Percentiles rank a stretch among this genome's conserved stretches.
These are phyloP conservation scores for Coprinopsis sp. DNA, from an alignment of 768 basidiomycete species.

Conservation along the genomic window DNA sequence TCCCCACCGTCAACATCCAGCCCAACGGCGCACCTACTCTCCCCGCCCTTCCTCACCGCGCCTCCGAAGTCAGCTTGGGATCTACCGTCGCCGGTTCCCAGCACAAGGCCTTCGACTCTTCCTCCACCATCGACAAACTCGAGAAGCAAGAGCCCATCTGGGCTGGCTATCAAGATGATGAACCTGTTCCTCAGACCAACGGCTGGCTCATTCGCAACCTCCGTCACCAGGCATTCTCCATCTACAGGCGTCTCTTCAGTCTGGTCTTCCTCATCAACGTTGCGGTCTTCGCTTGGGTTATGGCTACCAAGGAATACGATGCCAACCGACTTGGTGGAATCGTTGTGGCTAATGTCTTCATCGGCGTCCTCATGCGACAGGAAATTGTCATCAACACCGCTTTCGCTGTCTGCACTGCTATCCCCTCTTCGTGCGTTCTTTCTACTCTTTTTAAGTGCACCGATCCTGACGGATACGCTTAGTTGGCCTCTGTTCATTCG, in stretches of 20 bases:
- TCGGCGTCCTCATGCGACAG: slow-evolving; percentile 39
- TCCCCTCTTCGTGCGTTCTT: slow-evolving; percentile 25
- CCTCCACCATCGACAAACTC: slow-evolving; percentile 19
- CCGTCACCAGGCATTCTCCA: slow-evolving; percentile 23
- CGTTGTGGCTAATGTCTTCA: slow-evolving; percentile 40
- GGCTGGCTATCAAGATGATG: slow-evolving; percentile 50
- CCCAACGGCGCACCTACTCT: slow-evolving; percentile 8
- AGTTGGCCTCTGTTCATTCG: slow-evolving; percentile 39
- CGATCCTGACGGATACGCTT: background rate
- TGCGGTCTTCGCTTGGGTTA: slow-evolving; percentile 38
- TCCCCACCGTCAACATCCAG: slow-evolving; percentile 11
- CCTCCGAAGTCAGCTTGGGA: slow-evolving; percentile 7
- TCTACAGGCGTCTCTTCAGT: slow-evolving; percentile 50
- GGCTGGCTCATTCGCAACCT: slow-evolving; percentile 27
- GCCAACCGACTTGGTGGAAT: slow-evolving; percentile 36
- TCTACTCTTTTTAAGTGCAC: background rate
- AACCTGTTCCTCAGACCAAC: slow-evolving; percentile 46
- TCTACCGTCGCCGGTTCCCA: slow-evolving; percentile 21
- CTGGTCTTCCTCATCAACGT: slow-evolving; percentile 49
- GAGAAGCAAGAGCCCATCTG: slow-evolving; percentile 36
- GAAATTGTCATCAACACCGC: slow-evolving; percentile 52
- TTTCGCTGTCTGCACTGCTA: slow-evolving; percentile 41
- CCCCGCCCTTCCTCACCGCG: slow-evolving; percentile 4
- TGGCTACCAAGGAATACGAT: slow-evolving; percentile 30
- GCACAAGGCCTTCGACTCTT: slow-evolving; percentile 1